phyloP scores from a whole-genome alignment of 2,329 filamentous ascomycete species.

The Curvularia sp. region DNA sequence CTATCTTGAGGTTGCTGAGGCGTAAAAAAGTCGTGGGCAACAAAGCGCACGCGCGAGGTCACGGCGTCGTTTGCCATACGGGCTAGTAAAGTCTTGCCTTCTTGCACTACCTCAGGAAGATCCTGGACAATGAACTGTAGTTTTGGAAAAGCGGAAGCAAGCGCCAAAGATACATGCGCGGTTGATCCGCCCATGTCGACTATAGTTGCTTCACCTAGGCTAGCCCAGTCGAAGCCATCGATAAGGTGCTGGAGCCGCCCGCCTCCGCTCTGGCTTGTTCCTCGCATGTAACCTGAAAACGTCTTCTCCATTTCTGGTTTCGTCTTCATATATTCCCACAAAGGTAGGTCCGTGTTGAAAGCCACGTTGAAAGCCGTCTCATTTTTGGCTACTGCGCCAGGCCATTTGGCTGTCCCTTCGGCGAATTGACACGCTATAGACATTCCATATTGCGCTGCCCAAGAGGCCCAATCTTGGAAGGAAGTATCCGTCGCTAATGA shows the following conservation, averaged over 20 bases:
- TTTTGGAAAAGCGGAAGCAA: not conserved
- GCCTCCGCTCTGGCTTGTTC: not conserved
- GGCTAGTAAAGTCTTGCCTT: not conserved
- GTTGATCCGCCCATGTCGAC: not conserved
- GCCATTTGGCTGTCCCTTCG: not conserved
- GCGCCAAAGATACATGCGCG: not conserved
- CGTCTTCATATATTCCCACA: not conserved
- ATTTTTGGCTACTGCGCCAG: not conserved
- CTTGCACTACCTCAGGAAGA: not conserved
- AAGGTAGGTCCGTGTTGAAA: not conserved
- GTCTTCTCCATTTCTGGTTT: not conserved
- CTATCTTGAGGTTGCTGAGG: not conserved
- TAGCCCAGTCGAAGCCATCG: conserved; percentile 1
- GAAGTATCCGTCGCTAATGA: not conserved
- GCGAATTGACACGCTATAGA: not conserved
- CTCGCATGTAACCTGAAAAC: not conserved
- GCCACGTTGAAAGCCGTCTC: not conserved
- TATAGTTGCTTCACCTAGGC: not conserved
- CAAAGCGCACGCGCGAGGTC: not conserved
- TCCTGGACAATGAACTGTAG: not conserved
- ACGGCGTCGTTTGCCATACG: not conserved
- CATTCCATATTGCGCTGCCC: not conserved
- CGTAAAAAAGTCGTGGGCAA: not conserved
- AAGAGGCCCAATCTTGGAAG: not conserved
- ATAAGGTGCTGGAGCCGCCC: not conserved